Evolutionary conservation across 164 flowering plant genomes (phyloP).

Genomic region (Warburgia ugandensis): DNA sequence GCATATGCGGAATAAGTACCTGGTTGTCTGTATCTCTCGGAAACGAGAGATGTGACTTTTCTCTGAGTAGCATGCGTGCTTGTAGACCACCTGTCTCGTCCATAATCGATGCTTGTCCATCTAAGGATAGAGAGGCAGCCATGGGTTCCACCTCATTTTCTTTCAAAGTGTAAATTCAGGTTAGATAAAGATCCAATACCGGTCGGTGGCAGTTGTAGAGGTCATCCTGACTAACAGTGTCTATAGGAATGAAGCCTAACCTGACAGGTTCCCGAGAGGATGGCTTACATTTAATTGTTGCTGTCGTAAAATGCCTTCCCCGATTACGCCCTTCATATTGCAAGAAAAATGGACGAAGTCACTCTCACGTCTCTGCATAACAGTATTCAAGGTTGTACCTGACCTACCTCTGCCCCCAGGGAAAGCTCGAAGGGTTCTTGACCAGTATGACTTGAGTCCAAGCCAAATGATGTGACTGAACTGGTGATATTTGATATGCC

Average conservation of each 20-base stretch:
- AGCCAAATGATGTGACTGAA: constrained; percentile 26
- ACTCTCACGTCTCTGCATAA: not conserved
- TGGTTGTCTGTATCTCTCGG: no score
- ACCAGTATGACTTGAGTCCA: constrained; percentile 30
- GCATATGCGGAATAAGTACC: no score
- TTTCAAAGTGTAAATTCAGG: not conserved
- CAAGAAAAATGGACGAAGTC: constrained; percentile 5
- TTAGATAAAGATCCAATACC: not conserved
- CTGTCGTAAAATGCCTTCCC: constrained; percentile 20
- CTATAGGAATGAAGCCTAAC: constrained; percentile 17
- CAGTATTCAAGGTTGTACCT: not conserved
- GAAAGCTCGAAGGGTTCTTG: constrained; percentile 31
- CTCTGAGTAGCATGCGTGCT: not conserved
- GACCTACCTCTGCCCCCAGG: constrained; percentile 29
- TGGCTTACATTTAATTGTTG: constrained; percentile 20
- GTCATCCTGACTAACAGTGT: not conserved
- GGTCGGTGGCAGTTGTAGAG: not conserved
- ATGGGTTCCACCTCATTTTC: constrained; percentile 1
- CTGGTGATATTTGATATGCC: constrained; percentile 18
- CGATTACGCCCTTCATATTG: constrained; percentile 28
- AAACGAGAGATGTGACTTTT: not conserved
- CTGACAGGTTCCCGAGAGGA: constrained; percentile 24
- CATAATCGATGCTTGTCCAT: constrained; percentile 1
- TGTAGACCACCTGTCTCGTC: not conserved
- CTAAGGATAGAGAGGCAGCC: not conserved